Base-by-base conservation (phyloP, 1,139 yeast species). In the Yamadazyma jaroonii region DNA sequence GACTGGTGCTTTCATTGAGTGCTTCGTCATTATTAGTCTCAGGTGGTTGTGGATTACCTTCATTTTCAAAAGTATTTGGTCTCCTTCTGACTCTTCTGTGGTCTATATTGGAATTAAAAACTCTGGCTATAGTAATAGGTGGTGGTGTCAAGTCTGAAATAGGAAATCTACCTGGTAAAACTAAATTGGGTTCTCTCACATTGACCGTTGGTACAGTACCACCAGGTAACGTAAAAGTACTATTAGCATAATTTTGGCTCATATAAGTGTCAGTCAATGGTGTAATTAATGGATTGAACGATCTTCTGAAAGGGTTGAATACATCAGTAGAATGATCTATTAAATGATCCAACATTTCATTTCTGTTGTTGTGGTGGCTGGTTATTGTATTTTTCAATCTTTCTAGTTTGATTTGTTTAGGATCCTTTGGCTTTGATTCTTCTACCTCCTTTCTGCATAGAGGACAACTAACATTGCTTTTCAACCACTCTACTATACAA, bases 361-460 rank as follows among this genome's bases (percentile, higher is more conserved):
- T 56, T 7, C 43, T 37, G 27, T 55, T 48, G 36, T 46, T 51
- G 25, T 39, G 41, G 20, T 42, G 37, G 9, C 26, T 11, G 3
- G 31, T 29, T n/a, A 49, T 47, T 13, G 35, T 36, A 8, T 43
- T 37, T 24, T 49, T 38, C 5, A 61, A 30, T 20, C 46, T 33
- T 32, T 51, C 55, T 20, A 38, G 20, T 24, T 45, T 52, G 25
- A 36, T 28, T 24, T 43, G 46, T 20, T 49, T 45, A 2, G 63
- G 57, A 38, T 56, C 57, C 31, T 57, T 48, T 34, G 50, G 58
- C 31, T 48, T 51, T 6, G 48, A 50, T 13, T 57, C 56, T 39
- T 63, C 68, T 14, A 70, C 74, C 46, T 69, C 73, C 44, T 64
- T 61, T n/a, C 76, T 54, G 41, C 76, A 70, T 33, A 70, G 54